Conservation (phyloP, 441 rosid species). For the Geranium incanum region DNA sequence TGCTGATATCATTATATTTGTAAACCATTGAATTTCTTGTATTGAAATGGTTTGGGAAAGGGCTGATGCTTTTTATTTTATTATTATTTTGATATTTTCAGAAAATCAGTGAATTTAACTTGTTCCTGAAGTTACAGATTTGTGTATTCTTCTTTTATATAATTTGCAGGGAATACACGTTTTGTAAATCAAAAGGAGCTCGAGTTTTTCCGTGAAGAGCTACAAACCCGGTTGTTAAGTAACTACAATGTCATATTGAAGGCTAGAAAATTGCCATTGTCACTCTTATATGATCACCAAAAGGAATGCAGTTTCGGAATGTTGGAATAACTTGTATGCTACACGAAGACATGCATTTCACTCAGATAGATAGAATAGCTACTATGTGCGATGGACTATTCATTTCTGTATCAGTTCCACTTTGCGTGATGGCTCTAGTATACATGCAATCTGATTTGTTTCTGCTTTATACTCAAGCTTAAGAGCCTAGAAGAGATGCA, state of each 20-base stretch:
- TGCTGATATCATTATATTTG: background rate
- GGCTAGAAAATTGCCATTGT: constrained; percentile 70
- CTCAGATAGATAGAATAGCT: background rate
- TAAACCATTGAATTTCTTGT: background rate
- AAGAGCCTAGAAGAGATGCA: background rate
- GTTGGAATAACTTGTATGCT: background rate
- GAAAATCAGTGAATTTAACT: background rate
- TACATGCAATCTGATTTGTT: background rate
- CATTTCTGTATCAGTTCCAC: background rate
- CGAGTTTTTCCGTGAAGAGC: constrained; percentile 71
- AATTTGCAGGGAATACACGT: constrained; percentile 54
- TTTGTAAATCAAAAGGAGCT: constrained; percentile 74
- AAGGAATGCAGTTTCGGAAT: constrained; percentile 36
- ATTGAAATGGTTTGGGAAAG: background rate
- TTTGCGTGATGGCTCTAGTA: background rate
- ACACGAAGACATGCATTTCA: background rate
- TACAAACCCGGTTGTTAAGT: constrained; percentile 53
- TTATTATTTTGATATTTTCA: too few relatives aligned
- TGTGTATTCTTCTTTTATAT: background rate
- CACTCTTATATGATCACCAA: constrained; percentile 67
- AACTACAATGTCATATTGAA: constrained; percentile 67
- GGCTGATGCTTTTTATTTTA: too few relatives aligned
- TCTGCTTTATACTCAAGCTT: background rate
- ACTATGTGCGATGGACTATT: background rate
- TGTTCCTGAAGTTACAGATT: background rate